A percentile compares a stretch with the other conserved stretches of the same genome.
phyloP scores from a whole-genome alignment of 306 rosid species.

The Quercus robur region DNA sequence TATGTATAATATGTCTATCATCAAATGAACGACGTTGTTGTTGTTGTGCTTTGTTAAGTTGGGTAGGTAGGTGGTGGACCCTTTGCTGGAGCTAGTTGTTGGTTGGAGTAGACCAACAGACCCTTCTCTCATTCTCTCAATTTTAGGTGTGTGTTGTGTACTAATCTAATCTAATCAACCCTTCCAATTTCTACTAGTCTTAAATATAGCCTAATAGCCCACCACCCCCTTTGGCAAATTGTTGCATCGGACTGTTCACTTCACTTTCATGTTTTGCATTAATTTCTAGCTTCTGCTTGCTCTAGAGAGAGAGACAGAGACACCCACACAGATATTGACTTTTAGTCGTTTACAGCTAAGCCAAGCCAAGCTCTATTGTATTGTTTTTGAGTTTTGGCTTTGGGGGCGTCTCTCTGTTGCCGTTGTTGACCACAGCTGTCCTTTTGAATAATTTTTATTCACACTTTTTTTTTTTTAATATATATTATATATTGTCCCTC shows the following conservation, averaged over 20 bases:
- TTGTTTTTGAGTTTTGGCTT: constrained; percentile 1
- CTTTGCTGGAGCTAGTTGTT: not conserved
- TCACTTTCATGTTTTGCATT: not conserved
- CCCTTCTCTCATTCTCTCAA: not conserved
- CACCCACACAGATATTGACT: constrained; percentile 4
- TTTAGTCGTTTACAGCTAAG: constrained; percentile 22
- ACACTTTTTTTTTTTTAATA: not conserved
- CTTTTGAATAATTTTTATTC: not conserved
- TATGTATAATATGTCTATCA: no score
- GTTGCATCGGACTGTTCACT: not conserved
- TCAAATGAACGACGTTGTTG: no score
- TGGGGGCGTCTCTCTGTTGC: constrained; percentile 8
- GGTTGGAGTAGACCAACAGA: not conserved
- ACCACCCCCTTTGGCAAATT: no score
- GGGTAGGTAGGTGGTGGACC: constrained; percentile 23
- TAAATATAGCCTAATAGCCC: no score
- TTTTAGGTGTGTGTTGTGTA: constrained; percentile 1
- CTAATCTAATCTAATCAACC: no score
- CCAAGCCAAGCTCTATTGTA: not conserved
- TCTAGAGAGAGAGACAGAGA: not conserved
- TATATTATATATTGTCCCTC: no score
- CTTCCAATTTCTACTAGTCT: not conserved
- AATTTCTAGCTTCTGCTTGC: no score
- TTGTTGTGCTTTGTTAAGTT: not conserved
- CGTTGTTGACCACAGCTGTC: constrained; percentile 36